Percentiles rank a stretch among this genome's conserved stretches.
Conservation (phyloP, 2,329 filamentous ascomycete genomes). For the Monosporascus sp. region DNA sequence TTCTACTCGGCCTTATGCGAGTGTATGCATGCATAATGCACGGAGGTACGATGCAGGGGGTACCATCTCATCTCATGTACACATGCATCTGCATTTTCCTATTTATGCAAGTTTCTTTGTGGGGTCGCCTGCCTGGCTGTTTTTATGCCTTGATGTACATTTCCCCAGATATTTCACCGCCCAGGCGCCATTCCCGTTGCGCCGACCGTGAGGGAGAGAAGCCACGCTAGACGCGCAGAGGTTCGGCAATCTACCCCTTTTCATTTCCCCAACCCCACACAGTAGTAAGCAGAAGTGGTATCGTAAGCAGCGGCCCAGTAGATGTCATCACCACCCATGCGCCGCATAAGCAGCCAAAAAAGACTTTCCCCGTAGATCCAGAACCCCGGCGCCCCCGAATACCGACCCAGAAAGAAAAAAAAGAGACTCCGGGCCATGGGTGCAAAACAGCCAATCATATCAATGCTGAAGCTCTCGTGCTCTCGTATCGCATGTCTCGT, state of each 20-base stretch:
- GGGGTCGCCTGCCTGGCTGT: too few relatives aligned
- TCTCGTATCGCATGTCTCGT: background rate
- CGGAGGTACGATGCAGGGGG: background rate
- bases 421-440: constrained; percentile 1
- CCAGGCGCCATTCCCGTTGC: too few relatives aligned
- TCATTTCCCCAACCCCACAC: background rate
- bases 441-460: constrained; percentile 6
- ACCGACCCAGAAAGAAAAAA: background rate
- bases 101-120: too few relatives aligned
- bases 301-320: background rate
- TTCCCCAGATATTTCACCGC: too few relatives aligned
- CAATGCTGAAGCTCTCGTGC: background rate
- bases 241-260: background rate
- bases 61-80: background rate
- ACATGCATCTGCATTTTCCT: background rate
- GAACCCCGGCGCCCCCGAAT: background rate
- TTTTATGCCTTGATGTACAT: too few relatives aligned
- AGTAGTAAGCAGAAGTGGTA: background rate
- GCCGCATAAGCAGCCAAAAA: background rate
- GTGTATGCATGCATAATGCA: background rate
- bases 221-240: background rate
- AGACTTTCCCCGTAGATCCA: background rate
- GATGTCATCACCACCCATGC: background rate
- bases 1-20: background rate
- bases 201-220: background rate